These are phyloP conservation scores for Bjerkandera adusta DNA, from an alignment of 1,284 basidiomycete species.

Conservation along the genomic window DNA sequence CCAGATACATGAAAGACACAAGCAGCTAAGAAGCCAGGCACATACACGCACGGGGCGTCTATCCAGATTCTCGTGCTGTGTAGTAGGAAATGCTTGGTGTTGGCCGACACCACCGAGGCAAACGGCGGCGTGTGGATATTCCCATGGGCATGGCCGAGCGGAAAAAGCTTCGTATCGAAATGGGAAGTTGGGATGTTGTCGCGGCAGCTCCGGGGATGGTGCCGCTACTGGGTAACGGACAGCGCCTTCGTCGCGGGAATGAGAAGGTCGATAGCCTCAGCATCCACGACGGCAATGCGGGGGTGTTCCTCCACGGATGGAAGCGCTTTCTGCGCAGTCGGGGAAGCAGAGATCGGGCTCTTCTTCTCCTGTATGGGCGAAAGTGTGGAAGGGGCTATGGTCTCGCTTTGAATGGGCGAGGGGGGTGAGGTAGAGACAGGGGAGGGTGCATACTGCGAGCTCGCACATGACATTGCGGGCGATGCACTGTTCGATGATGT, in stretches of 20 bases:
- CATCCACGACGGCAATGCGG: slow-evolving; percentile 9
- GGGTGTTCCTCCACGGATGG: slow-evolving; percentile 6
- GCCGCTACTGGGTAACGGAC: slow-evolving; percentile 4
- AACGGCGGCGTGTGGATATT: background rate
- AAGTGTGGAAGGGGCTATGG: slow-evolving; percentile 1
- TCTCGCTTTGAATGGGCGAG: slow-evolving; percentile 28
- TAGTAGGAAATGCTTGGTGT: background rate
- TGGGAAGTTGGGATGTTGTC: background rate
- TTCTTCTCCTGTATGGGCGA: slow-evolving; percentile 12
- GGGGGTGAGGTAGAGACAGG: slow-evolving; percentile 34
- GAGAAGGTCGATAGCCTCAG: background rate
- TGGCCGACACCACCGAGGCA: background rate
- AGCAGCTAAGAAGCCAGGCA: background rate
- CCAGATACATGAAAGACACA: too few species aligned
- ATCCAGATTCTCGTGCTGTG: background rate
- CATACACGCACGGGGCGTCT: background rate
- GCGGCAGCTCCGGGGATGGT: background rate
- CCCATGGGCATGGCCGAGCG: background rate
- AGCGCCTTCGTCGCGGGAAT: slow-evolving; percentile 7
- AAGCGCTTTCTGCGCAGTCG: slow-evolving; percentile 7
- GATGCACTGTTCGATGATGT: slow-evolving; percentile 30
- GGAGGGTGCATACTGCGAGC: slow-evolving; percentile 34
- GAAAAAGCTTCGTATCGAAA: background rate
- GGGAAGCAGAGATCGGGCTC: background rate
- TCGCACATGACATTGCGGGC: slow-evolving; percentile 32